Conservation (phyloP, 257 asterid genomes). For the Apocynum venetum region DNA sequence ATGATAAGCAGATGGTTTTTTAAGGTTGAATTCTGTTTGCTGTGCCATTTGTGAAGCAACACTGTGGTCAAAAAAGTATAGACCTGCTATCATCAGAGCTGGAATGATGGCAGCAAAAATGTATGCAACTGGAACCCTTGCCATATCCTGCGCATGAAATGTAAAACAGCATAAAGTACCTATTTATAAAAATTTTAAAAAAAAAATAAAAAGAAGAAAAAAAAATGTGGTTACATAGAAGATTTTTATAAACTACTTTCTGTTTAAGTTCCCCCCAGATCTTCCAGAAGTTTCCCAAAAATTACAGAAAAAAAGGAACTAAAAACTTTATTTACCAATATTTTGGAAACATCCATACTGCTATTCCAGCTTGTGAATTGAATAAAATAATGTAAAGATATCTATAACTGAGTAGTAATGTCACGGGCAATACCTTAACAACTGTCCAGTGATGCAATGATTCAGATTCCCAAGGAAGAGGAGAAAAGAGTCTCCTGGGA, state of each 20-base stretch:
- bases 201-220: too few species aligned
- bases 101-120: conserved; percentile 79
- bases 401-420: background rate
- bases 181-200: background rate
- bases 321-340: background rate
- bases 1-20: conserved; percentile 86
- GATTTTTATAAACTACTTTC: background rate
- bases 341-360: background rate
- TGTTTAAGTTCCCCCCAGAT: background rate
- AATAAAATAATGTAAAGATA: background rate
- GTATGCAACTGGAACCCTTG: conserved; percentile 52
- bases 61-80: conserved; percentile 89
- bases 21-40: conserved; percentile 79
- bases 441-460: conserved; percentile 88
- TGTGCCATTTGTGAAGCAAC: conserved; percentile 94
- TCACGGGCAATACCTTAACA: conserved; percentile 41
- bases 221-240: too few species aligned
- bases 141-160: conserved; percentile 69
- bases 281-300: background rate
- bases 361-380: background rate
- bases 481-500: conserved; percentile 80
- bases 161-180: conserved; percentile 1
- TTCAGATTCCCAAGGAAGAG: conserved; percentile 75
- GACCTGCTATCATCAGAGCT: conserved; percentile 84
- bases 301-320: too few species aligned